Evolutionary conservation across 2,329 filamentous ascomycete species (phyloP).

Genomic region (Fusarium sp.): DNA sequence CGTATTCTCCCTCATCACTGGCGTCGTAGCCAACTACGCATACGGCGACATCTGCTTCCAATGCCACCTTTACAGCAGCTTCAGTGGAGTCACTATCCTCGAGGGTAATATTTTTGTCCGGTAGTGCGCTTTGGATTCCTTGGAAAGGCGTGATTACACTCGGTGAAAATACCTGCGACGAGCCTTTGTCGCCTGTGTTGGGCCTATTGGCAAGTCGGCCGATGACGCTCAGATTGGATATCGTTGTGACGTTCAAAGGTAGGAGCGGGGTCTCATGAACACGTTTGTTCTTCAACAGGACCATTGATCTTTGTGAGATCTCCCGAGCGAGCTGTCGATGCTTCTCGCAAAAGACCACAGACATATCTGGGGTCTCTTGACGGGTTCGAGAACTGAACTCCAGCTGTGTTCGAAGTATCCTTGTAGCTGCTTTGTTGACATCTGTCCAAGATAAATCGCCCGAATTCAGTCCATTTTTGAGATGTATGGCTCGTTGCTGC

Average conservation of each 20-base stretch:
- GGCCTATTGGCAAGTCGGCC: conserved; percentile 36
- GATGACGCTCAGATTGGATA: conserved; percentile 31
- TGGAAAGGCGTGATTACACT: conserved; percentile 23
- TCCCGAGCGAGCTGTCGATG: conserved; percentile 37
- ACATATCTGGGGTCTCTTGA: background rate
- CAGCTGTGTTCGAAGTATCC: conserved; percentile 29
- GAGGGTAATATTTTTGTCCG: conserved; percentile 3
- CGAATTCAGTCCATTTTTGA: conserved; percentile 6
- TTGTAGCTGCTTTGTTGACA: conserved; percentile 13
- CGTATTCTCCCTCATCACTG: conserved; percentile 40
- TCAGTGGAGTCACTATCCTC: background rate
- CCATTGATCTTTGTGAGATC: conserved; percentile 37
- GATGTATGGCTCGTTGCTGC: conserved; percentile 18
- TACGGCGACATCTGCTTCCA: conserved; percentile 35
- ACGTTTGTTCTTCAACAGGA: conserved; percentile 38
- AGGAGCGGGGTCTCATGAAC: conserved; percentile 1
- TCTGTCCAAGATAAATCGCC: conserved; percentile 4
- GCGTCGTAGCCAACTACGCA: conserved; percentile 36
- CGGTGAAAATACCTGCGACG: conserved; percentile 33
- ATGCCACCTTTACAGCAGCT: background rate
- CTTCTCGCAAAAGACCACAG: conserved; percentile 38
- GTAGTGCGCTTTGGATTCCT: conserved; percentile 24
- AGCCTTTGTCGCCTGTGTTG: conserved; percentile 41
- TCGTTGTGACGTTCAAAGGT: background rate
- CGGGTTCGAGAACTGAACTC: background rate